Conservation (phyloP, 1,139 yeast species). For the Diutina neorugosa region DNA sequence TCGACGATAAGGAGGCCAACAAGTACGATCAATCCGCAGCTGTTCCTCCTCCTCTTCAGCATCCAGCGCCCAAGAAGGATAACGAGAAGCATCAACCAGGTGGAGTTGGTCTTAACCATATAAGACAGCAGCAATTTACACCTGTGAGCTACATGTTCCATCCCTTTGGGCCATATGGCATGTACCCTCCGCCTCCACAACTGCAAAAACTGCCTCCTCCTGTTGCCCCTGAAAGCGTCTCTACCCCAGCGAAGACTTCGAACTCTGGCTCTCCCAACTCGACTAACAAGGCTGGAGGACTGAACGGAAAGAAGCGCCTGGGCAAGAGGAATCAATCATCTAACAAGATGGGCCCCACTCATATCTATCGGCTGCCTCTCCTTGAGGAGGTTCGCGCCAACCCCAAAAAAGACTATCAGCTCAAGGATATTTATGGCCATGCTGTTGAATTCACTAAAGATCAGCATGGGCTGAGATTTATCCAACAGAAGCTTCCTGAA, state of each 20-base stretch:
- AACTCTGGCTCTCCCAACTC: not conserved
- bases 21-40: not conserved
- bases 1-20: not conserved
- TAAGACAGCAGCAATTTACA: not conserved
- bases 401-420: conserved; percentile 45
- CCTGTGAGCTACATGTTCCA: conserved; percentile 4
- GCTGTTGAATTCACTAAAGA: conserved; percentile 90
- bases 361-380: conserved; percentile 63
- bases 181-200: not conserved
- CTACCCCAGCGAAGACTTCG: not conserved
- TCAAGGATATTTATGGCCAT: conserved; percentile 74
- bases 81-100: not conserved
- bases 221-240: not conserved
- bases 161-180: conserved; percentile 1
- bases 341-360: conserved; percentile 10
- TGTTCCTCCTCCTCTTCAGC: not conserved
- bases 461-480: conserved; percentile 93
- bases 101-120: not conserved
- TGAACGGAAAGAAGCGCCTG: not conserved
- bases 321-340: conserved; percentile 1
- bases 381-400: conserved; percentile 79
- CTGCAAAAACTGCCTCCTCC: not conserved
- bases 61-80: not conserved
- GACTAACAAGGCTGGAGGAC: not conserved
- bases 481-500: conserved; percentile 71